These are phyloP conservation scores for Brettanomyces bruxellensis DNA, from an alignment of 805 yeast genomes.

Conservation along the genomic window DNA sequence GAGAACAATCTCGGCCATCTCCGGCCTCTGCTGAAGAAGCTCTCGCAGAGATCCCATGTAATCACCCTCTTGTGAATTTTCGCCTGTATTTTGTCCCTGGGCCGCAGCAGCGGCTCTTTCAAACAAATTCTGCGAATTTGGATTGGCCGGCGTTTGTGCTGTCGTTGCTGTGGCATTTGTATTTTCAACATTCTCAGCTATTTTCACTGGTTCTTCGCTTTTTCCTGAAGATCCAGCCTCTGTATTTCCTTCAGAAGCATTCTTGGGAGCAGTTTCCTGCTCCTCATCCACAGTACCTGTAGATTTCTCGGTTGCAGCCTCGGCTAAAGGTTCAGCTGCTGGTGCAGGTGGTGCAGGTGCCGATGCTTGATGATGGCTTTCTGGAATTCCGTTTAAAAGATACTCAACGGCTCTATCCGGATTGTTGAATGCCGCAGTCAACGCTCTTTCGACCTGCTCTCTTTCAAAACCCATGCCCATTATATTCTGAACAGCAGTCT, in stretches of 20 bases:
- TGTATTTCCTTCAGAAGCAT: background rate
- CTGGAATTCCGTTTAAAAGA: conserved; percentile 83
- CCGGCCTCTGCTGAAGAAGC: conserved; percentile 78
- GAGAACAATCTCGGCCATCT: conserved; percentile 72
- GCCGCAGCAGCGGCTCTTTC: conserved; percentile 38
- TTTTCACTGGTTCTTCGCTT: conserved; percentile 14
- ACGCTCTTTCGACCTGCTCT: conserved; percentile 77
- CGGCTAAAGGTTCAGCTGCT: background rate
- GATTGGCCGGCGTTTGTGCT: conserved; percentile 8
- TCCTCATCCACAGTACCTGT: background rate
- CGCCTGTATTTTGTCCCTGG: conserved; percentile 24
- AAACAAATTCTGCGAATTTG: conserved; percentile 35
- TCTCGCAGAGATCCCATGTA: conserved; percentile 58
- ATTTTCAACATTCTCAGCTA: conserved; percentile 23
- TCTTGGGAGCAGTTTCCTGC: background rate
- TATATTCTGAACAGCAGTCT: conserved; percentile 69
- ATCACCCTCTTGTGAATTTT: conserved; percentile 18
- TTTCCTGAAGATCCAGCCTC: conserved; percentile 9
- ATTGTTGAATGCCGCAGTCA: conserved; percentile 92
- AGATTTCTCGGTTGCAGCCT: background rate
- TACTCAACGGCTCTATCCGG: conserved; percentile 98
- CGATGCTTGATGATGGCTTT: conserved; percentile 19
- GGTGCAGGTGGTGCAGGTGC: conserved; percentile 8
- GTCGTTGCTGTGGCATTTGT: conserved; percentile 12
- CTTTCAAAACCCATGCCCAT: conserved; percentile 96